Conservation (phyloP, 2,329 filamentous ascomycete species). For the Talaromyces sp. region DNA sequence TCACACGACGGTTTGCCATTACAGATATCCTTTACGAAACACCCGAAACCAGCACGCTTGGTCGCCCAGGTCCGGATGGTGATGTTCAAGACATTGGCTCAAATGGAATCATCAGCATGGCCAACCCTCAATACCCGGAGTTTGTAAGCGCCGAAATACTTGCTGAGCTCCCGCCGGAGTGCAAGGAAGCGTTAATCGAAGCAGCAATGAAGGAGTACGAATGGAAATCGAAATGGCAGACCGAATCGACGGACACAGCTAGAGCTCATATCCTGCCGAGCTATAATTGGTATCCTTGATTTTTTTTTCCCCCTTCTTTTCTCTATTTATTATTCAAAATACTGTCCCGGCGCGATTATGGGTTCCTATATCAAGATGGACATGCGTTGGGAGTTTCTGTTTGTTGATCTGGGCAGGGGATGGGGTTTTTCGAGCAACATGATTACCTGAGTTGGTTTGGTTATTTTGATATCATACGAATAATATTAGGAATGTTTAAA, state of each 20-base stretch:
- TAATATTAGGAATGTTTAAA: neutral
- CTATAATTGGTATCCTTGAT: slow-evolving; percentile 42
- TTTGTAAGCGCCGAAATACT: slow-evolving; percentile 44
- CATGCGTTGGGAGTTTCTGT: slow-evolving; percentile 6
- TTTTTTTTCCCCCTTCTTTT: slow-evolving; percentile 12
- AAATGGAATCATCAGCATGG: slow-evolving; percentile 42
- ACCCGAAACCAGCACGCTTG: slow-evolving; percentile 58
- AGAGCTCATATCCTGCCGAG: slow-evolving; percentile 36
- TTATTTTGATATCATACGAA: slow-evolving; percentile 2
- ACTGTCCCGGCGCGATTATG: slow-evolving; percentile 10
- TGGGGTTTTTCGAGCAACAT: neutral
- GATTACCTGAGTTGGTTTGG: neutral
- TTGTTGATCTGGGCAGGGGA: slow-evolving; percentile 1
- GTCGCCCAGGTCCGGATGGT: slow-evolving; percentile 54
- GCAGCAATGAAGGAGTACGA: slow-evolving; percentile 63
- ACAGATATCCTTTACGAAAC: slow-evolving; percentile 61
- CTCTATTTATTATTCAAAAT: slow-evolving; percentile 8
- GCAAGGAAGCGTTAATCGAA: slow-evolving; percentile 68
- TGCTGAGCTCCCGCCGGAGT: slow-evolving; percentile 50
- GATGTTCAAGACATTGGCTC: slow-evolving; percentile 42
- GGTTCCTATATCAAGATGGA: slow-evolving; percentile 1
- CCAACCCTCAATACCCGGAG: slow-evolving; percentile 36
- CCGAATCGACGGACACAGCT: slow-evolving; percentile 60
- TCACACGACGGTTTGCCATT: slow-evolving; percentile 63
- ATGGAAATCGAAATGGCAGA: slow-evolving; percentile 75